Evolutionary conservation across 805 yeast species (phyloP), one percentile per base, ranked within the genome.

Genomic region (Wickerhamomyces chambardii): DNA sequence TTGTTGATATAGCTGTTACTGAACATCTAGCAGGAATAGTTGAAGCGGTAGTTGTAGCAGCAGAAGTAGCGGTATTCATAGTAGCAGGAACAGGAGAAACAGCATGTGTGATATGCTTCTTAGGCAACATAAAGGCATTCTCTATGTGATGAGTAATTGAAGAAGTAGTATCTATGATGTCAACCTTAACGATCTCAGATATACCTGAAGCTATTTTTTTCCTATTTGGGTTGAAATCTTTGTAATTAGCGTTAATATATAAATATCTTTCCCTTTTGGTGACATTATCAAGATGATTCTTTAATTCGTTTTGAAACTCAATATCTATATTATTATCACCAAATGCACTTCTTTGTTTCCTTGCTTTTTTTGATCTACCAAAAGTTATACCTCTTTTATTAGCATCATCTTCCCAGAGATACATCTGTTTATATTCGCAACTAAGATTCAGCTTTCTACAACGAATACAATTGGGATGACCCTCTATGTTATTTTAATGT

Each of bases 331-430:
- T 24, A 4, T 11, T 41, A 43, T 17, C 39, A 27, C n/a, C 45
- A 31, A 10, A 40, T 34, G 30, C n/a, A 24, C 29, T 18, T 33
- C 36, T 28, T 27, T 41, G 12, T 19, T 30, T 28, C 31, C 50
- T 38, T 6, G 55, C 53, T 31, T 47, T 43, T 15, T 47, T 40
- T 0, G 65, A 60, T 17, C 68, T 41, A 2, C 68, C 66, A 42
- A 62, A 61, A 1, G 64, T 45, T 7, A 59, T 50, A 0, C 66
- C 66, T 34, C 50, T 40, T 22, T 52, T 42, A 2, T 42, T 19
- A 4, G 64, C 66, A 12, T 63, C 66, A 22, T 62, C 64, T 30
- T 61, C 65, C 65, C 64, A 63, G 0, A 46, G 41, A 6, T 52
- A 40, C 8, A 27, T 41, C 19, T 45, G 16, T 5, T 42, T 45